Evolutionary conservation across 768 basidiomycete genomes (phyloP).

Genomic region (Suillus occidentalis): DNA sequence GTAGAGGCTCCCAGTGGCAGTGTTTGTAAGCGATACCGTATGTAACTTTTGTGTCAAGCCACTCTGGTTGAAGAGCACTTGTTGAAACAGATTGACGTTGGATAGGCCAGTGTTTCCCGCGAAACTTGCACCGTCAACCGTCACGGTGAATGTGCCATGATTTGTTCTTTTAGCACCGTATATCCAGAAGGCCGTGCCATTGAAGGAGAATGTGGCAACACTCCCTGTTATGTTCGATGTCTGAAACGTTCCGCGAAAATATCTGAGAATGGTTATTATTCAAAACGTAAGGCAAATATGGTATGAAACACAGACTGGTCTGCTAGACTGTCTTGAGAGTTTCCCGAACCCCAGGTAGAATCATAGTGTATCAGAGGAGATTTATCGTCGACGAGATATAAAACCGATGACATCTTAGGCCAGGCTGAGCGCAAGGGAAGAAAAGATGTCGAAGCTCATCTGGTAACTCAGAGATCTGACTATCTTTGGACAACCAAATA

Average conservation of each 20-base stretch:
- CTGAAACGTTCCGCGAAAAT: slow-evolving; percentile 41
- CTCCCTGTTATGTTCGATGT: slow-evolving; percentile 36
- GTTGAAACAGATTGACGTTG: slow-evolving; percentile 36
- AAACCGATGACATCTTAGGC: slow-evolving; percentile 25
- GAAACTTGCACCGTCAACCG: slow-evolving; percentile 38
- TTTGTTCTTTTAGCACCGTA: slow-evolving; percentile 51
- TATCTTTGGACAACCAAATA: not conserved
- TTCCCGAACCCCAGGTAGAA: slow-evolving; percentile 21
- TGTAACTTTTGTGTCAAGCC: slow-evolving; percentile 37
- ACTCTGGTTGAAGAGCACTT: slow-evolving; percentile 38
- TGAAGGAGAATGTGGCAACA: slow-evolving; percentile 42
- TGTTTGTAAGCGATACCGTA: slow-evolving; percentile 33
- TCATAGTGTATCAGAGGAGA: slow-evolving; percentile 33
- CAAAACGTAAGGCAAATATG: not conserved
- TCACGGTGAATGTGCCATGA: slow-evolving; percentile 46
- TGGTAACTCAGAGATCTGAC: not conserved
- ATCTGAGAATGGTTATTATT: slow-evolving; percentile 25
- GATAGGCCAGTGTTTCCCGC: slow-evolving; percentile 29
- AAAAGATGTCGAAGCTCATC: not conserved
- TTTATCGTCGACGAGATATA: slow-evolving; percentile 31
- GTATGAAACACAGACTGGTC: slow-evolving; percentile 13
- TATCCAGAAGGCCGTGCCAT: slow-evolving; percentile 48
- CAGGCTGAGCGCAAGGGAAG: not conserved
- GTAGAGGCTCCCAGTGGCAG: slow-evolving; percentile 17
- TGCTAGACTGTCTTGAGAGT: slow-evolving; percentile 12